A percentile compares a stretch with the other conserved stretches of the same genome.
Conservation (phyloP, 1,284 basidiomycete species). For the Apiotrichum sp. region DNA sequence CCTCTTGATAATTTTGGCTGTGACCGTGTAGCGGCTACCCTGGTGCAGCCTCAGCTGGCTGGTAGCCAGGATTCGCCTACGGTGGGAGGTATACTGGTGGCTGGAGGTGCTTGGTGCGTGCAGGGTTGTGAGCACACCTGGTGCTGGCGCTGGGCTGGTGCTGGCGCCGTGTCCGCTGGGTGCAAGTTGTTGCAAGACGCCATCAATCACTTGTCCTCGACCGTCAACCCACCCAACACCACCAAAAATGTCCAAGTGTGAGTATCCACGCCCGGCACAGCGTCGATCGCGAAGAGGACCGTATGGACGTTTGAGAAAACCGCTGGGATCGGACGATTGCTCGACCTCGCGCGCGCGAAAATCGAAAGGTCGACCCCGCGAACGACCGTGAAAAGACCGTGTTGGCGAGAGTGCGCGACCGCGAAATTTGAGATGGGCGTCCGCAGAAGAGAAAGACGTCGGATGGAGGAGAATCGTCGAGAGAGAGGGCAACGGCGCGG, state of each 20-base stretch:
- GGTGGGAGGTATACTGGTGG: background rate
- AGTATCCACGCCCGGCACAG: background rate
- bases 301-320: background rate
- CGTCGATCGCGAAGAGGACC: background rate
- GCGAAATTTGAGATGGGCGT: no score
- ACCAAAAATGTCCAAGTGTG: background rate
- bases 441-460: no score
- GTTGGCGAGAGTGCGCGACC: no score
- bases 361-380: no score
- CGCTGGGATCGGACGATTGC: background rate
- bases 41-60: no score
- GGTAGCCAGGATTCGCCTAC: no score
- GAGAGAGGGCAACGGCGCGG: no score
- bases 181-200: background rate
- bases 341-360: background rate
- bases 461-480: no score
- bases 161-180: background rate
- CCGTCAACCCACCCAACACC: constrained; percentile 1
- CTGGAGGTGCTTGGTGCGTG: background rate
- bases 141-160: background rate
- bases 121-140: background rate
- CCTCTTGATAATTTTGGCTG: no score
- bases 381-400: no score
- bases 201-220: background rate
- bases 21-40: no score